Percentiles rank a stretch among this genome's conserved stretches.
phyloP scores from a whole-genome alignment of 2,329 filamentous ascomycete genomes.

The Arthrobotrys conoides region DNA sequence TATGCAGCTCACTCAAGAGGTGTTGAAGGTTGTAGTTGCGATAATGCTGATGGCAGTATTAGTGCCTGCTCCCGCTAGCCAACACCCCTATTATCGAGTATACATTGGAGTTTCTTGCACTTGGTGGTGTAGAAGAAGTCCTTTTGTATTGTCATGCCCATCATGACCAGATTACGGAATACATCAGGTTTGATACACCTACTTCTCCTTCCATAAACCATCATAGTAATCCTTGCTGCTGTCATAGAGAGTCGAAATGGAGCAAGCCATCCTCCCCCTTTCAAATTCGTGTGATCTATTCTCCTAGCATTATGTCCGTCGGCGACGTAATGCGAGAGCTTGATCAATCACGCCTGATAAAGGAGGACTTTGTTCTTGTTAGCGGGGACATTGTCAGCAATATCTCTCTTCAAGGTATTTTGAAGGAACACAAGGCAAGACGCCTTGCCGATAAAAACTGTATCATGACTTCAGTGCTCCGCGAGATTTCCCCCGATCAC shows the following conservation, averaged over 20 bases:
- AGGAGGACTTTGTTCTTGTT: constrained; percentile 90
- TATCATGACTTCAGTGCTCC: constrained; percentile 96
- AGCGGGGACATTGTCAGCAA: constrained; percentile 95
- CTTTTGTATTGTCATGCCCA: constrained; percentile 93
- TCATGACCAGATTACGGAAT: constrained; percentile 86
- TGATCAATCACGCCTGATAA: constrained; percentile 85
- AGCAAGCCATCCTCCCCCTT: constrained; percentile 82
- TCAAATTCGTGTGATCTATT: constrained; percentile 82
- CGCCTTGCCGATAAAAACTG: constrained; percentile 89
- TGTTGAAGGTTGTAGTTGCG: constrained; percentile 9
- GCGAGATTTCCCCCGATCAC: constrained; percentile 81
- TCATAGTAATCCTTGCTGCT: background rate
- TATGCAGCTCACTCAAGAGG: constrained; percentile 69
- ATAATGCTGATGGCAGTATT: constrained; percentile 38
- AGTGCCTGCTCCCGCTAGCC: constrained; percentile 93
- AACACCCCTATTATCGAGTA: constrained; percentile 98
- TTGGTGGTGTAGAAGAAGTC: constrained; percentile 94
- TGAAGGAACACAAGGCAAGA: constrained; percentile 84
- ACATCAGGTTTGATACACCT: constrained; percentile 74
- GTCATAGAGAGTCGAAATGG: constrained; percentile 80
- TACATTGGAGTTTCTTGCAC: constrained; percentile 94
- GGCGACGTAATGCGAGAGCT: constrained; percentile 96
- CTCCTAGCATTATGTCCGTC: constrained; percentile 83
- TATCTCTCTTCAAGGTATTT: constrained; percentile 82
- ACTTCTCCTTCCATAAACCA: background rate